phyloP scores from a whole-genome alignment of 176 grass and related monocot species.

The Saccharum spontaneum region DNA sequence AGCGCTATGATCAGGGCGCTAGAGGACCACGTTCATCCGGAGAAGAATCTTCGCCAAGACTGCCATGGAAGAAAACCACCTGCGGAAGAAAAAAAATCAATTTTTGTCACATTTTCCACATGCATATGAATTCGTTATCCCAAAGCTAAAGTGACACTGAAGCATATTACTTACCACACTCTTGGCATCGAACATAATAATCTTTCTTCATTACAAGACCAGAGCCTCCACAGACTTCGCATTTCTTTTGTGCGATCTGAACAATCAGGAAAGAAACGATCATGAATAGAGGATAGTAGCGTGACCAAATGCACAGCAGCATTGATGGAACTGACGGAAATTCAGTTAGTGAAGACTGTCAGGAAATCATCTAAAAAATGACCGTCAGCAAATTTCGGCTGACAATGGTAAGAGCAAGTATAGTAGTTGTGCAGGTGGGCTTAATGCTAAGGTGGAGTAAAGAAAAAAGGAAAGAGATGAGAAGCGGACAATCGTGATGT shows the following conservation, averaged over 20 bases:
- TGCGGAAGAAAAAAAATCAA: slow-evolving; percentile 26
- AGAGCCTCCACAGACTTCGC: slow-evolving; percentile 74
- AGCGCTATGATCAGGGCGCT: neutral
- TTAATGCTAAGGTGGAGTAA: too few relatives aligned
- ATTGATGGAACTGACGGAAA: neutral
- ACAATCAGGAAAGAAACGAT: neutral
- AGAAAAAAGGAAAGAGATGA: too few relatives aligned
- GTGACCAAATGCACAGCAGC: neutral
- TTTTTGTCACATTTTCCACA: neutral
- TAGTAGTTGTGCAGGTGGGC: too few relatives aligned
- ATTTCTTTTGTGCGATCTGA: slow-evolving; percentile 76
- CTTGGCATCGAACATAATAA: slow-evolving; percentile 66
- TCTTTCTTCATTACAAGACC: slow-evolving; percentile 65
- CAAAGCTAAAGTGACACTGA: neutral
- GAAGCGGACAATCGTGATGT: too few relatives aligned
- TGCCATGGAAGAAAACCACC: slow-evolving; percentile 98
- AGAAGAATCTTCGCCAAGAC: slow-evolving; percentile 92
- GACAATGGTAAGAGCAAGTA: too few relatives aligned
- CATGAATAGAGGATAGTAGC: neutral
- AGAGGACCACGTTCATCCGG: slow-evolving; percentile 40
- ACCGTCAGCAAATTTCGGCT: neutral
- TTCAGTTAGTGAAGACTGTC: neutral
- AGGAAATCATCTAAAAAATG: too few relatives aligned
- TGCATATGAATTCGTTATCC: neutral
- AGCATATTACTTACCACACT: slow-evolving; percentile 62